Evolutionary conservation across 2,329 filamentous ascomycete genomes (phyloP).

Genomic region (Monilinia vaccinii-corymbosi): DNA sequence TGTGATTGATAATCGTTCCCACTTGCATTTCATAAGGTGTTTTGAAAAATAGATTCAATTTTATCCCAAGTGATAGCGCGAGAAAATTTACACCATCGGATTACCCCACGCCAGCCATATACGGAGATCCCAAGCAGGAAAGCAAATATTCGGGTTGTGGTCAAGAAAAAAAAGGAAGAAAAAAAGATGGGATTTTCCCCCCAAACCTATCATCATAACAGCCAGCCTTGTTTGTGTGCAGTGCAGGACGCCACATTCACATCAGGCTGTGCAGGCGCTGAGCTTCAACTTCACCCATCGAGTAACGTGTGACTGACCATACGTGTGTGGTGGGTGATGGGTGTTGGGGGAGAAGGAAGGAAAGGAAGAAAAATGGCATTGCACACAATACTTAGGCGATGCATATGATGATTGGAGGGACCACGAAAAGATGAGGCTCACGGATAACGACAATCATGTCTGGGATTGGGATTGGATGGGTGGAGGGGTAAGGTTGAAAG

Average conservation of each 20-base stretch:
- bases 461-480: background rate
- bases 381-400: too few relatives aligned
- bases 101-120: background rate
- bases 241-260: background rate
- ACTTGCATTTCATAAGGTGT: background rate
- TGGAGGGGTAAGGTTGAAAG: background rate
- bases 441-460: background rate
- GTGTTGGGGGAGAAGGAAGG: too few relatives aligned
- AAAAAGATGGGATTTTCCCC: background rate
- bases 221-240: conserved; percentile 1
- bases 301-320: background rate
- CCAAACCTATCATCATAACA: background rate
- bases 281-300: background rate
- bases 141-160: background rate
- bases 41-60: background rate
- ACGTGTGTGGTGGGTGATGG: background rate
- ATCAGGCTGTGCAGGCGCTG: background rate
- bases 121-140: background rate
- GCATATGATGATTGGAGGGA: background rate
- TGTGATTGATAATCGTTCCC: background rate
- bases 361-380: background rate
- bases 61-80: background rate
- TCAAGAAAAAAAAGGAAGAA: too few relatives aligned
- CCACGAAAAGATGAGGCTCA: background rate
- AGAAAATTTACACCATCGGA: background rate